Conservation (phyloP, 2,329 filamentous ascomycete species). For the Albophoma yamanashiensis region DNA sequence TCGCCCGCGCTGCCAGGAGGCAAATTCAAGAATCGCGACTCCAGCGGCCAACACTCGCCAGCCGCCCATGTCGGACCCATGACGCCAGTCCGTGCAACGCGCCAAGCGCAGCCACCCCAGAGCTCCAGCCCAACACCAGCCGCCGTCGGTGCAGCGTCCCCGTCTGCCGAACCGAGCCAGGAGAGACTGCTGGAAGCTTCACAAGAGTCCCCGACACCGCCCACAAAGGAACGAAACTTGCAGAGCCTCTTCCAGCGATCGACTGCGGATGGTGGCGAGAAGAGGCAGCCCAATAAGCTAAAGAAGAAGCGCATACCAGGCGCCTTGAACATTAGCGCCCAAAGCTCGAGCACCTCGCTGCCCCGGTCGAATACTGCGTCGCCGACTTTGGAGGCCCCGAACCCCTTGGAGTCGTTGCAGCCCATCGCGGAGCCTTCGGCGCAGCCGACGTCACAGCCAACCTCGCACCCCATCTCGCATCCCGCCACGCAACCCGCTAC, state of each 20-base stretch:
- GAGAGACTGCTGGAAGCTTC: slow-evolving; percentile 33
- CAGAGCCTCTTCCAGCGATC: slow-evolving; percentile 62
- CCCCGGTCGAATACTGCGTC: slow-evolving; percentile 32
- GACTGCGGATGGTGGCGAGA: slow-evolving; percentile 47
- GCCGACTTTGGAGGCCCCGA: slow-evolving; percentile 32
- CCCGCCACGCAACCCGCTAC: neutral
- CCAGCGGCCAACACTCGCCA: slow-evolving; percentile 17
- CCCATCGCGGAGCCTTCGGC: slow-evolving; percentile 2
- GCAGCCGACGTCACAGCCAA: neutral
- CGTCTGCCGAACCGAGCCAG: slow-evolving; percentile 30
- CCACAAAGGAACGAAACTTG: slow-evolving; percentile 56
- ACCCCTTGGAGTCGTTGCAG: slow-evolving; percentile 31
- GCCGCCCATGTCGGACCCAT: slow-evolving; percentile 24
- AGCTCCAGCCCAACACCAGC: slow-evolving; percentile 19
- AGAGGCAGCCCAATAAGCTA: slow-evolving; percentile 77
- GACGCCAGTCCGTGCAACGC: slow-evolving; percentile 19
- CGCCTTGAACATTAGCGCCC: slow-evolving; percentile 74
- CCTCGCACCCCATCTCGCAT: neutral
- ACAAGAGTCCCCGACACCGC: slow-evolving; percentile 40
- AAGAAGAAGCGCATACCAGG: slow-evolving; percentile 75
- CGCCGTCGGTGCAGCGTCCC: slow-evolving; percentile 11
- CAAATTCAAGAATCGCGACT: slow-evolving; percentile 44
- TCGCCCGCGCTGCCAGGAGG: slow-evolving; percentile 61
- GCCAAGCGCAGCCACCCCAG: slow-evolving; percentile 5
- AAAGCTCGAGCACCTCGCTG: slow-evolving; percentile 78